Percentiles rank a stretch among this genome's conserved stretches.
These are phyloP conservation scores for Trichophyton equinum DNA, from an alignment of 2,329 filamentous ascomycete species.

Conservation along the genomic window DNA sequence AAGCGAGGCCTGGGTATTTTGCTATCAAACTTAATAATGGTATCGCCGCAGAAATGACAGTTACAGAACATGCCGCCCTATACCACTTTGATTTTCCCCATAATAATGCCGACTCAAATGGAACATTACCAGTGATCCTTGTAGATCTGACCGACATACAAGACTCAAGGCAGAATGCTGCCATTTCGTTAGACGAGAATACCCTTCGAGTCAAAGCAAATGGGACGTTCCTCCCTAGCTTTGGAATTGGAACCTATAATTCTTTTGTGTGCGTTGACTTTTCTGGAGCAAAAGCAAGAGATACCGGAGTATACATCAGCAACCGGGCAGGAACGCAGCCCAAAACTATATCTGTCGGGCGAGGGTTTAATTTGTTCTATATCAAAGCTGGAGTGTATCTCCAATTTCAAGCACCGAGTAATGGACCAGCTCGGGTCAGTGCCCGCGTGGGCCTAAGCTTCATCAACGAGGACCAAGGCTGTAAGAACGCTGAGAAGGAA, in stretches of 20 bases:
- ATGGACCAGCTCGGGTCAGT: slow-evolving; percentile 40
- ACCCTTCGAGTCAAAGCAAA: slow-evolving; percentile 53
- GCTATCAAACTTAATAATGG: slow-evolving; percentile 46
- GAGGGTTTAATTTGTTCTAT: slow-evolving; percentile 36
- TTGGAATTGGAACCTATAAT: slow-evolving; percentile 49
- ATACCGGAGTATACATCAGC: slow-evolving; percentile 40
- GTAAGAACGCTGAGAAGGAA: slow-evolving; percentile 53
- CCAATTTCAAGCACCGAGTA: slow-evolving; percentile 41
- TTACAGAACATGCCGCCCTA: slow-evolving; percentile 51
- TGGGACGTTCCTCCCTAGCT: slow-evolving; percentile 51
- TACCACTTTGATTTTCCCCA: slow-evolving; percentile 54
- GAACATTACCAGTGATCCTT: slow-evolving; percentile 45
- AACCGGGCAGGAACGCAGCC: slow-evolving; percentile 4
- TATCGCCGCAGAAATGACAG: slow-evolving; percentile 54
- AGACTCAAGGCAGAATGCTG: slow-evolving; percentile 42
- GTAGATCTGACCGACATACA: slow-evolving; percentile 55
- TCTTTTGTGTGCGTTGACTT: slow-evolving; percentile 59
- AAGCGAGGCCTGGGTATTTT: slow-evolving; percentile 54
- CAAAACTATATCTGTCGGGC: not conserved
- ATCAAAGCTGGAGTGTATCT: slow-evolving; percentile 50
- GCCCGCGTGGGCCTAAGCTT: slow-evolving; percentile 55
- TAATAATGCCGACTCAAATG: not conserved
- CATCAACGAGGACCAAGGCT: slow-evolving; percentile 54
- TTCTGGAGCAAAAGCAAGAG: slow-evolving; percentile 43
- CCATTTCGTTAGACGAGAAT: slow-evolving; percentile 40